These are phyloP conservation scores for Tarenaya hassleriana DNA, from an alignment of 345 rosid genomes.

Conservation along the genomic window DNA sequence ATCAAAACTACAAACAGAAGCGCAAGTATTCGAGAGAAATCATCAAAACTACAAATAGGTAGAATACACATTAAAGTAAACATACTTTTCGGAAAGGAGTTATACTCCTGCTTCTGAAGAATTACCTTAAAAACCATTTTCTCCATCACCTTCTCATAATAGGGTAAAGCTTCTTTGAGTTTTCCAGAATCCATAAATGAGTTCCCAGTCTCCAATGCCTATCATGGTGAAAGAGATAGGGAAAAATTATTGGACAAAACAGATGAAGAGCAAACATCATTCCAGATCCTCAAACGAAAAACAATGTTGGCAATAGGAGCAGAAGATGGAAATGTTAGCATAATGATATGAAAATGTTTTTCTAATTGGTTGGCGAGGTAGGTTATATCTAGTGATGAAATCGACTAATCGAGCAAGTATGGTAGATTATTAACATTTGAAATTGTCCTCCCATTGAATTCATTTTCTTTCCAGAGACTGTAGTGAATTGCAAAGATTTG, in stretches of 20 bases:
- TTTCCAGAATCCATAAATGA: constrained; percentile 72
- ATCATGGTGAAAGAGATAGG: constrained; percentile 19
- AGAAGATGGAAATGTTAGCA: too few species aligned
- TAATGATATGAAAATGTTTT: too few species aligned
- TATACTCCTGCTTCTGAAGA: constrained; percentile 13
- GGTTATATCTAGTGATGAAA: too few species aligned
- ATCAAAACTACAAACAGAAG: too few species aligned
- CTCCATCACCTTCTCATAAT: constrained; percentile 61
- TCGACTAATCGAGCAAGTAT: too few species aligned
- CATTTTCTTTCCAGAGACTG: constrained; percentile 2
- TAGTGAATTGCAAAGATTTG: neutral
- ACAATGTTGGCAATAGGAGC: neutral
- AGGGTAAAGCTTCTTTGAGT: constrained; percentile 66
- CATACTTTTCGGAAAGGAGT: constrained; percentile 5
- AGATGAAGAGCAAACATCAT: neutral
- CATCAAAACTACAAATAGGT: neutral
- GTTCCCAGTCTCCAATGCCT: constrained; percentile 69
- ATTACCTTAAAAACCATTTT: constrained; percentile 65
- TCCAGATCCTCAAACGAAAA: constrained; percentile 8
- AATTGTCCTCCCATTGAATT: constrained; percentile 3
- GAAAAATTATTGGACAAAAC: constrained; percentile 12
- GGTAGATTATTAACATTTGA: neutral
- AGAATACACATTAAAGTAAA: neutral
- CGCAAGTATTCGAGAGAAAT: neutral
- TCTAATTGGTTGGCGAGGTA: too few species aligned